Percentiles rank a stretch among this genome's conserved stretches.
Evolutionary conservation across 2,329 filamentous ascomycete genomes (phyloP).

Genomic region (Alternaria hordeiaustralica): DNA sequence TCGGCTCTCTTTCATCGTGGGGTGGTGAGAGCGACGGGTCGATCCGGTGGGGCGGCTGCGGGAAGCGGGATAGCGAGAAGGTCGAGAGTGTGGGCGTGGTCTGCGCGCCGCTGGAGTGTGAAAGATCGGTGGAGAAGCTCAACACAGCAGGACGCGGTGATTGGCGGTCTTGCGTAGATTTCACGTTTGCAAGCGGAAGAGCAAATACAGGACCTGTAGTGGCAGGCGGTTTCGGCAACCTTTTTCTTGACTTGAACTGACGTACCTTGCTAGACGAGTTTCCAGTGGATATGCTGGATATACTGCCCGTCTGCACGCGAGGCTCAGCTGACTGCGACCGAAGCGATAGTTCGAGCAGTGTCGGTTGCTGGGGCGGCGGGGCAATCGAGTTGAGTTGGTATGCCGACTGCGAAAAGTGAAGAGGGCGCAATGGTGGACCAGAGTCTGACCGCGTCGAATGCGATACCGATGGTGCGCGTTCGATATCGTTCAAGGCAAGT

Average conservation of each 20-base stretch:
- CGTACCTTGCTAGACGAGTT: conserved; percentile 30
- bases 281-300: conserved; percentile 20
- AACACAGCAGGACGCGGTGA: conserved; percentile 26
- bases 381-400: conserved; percentile 31
- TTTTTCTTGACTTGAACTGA: conserved; percentile 45
- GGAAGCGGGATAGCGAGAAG: conserved; percentile 47
- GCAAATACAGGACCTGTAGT: conserved; percentile 17
- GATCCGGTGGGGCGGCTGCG: conserved; percentile 35
- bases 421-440: conserved; percentile 23
- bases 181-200: conserved; percentile 24
- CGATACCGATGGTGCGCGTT: conserved; percentile 33
- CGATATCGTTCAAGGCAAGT: conserved; percentile 38
- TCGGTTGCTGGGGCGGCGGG: conserved; percentile 23
- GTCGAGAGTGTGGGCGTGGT: conserved; percentile 25
- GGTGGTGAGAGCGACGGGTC: conserved; percentile 30
- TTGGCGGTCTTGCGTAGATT: conserved; percentile 20
- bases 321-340: conserved; percentile 41
- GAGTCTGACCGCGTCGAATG: conserved; percentile 14
- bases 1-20: conserved; percentile 26
- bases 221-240: conserved; percentile 39
- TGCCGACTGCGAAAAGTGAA: conserved; percentile 40
- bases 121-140: conserved; percentile 29
- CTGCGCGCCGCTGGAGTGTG: conserved; percentile 22
- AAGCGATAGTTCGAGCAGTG: conserved; percentile 23
- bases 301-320: conserved; percentile 20